These are phyloP conservation scores for Lasiodiplodia citricola DNA, from an alignment of 2,329 filamentous ascomycete genomes.

Conservation along the genomic window DNA sequence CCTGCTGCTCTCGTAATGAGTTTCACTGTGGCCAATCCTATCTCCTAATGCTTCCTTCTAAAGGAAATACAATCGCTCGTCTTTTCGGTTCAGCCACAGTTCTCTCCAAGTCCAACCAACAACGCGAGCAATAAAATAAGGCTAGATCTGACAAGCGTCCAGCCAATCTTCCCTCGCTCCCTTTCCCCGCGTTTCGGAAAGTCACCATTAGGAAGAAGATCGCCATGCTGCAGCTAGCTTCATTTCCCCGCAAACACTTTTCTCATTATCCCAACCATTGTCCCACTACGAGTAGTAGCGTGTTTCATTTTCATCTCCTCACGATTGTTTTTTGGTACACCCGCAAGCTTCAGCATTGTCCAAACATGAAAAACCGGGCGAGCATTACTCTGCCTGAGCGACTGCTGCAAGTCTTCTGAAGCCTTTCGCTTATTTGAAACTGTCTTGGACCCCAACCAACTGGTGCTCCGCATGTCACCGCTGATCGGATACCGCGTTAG, in stretches of 20 bases:
- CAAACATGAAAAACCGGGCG: not conserved
- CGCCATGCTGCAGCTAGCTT: not conserved
- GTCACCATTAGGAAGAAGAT: not conserved
- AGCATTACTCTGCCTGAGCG: not conserved
- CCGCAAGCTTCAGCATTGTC: too few species aligned
- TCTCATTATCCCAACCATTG: not conserved
- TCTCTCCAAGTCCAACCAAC: not conserved
- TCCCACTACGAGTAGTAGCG: not conserved
- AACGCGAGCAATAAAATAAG: not conserved
- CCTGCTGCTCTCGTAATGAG: constrained; percentile 30
- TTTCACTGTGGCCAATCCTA: not conserved
- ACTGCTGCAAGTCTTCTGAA: not conserved
- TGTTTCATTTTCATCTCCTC: not conserved
- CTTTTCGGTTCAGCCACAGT: not conserved
- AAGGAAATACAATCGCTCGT: too few species aligned
- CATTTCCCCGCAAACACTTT: not conserved
- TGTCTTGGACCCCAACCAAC: not conserved
- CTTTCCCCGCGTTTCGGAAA: not conserved
- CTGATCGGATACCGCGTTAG: not conserved
- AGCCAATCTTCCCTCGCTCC: too few species aligned
- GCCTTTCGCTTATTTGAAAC: not conserved
- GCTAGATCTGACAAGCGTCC: not conserved
- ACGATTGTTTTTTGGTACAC: not conserved
- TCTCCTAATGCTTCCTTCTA: not conserved
- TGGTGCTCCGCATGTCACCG: not conserved